Evolutionary conservation across 306 rosid species (phyloP).

Genomic region (Albizia julibrissin): DNA sequence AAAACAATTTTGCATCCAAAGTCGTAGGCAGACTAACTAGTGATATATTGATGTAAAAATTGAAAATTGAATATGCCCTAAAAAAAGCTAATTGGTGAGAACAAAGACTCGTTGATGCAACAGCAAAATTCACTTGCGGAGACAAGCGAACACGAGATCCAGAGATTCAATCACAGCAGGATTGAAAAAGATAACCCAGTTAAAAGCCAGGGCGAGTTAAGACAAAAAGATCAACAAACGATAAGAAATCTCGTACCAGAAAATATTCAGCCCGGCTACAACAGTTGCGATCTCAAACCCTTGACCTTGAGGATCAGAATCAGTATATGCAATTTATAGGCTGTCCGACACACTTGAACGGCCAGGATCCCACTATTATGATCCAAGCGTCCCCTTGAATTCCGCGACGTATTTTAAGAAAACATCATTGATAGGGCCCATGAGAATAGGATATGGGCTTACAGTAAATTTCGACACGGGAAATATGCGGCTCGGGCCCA

Average conservation of each 20-base stretch:
- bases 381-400: slow-evolving; percentile 1
- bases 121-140: not conserved
- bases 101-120: not conserved
- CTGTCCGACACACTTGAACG: slow-evolving; percentile 34
- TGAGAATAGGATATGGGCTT: not conserved
- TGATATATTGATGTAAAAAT: not conserved
- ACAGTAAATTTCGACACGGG: not conserved
- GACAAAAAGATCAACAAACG: not conserved
- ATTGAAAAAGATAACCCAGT: not conserved
- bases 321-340: slow-evolving; percentile 27
- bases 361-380: slow-evolving; percentile 25
- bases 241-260: not conserved
- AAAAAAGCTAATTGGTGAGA: not conserved
- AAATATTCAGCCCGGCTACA: not conserved
- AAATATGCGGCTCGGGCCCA: not conserved
- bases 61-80: not conserved
- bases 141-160: not conserved
- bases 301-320: not conserved
- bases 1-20: not conserved
- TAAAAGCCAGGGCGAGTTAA: not conserved
- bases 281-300: slow-evolving; percentile 10
- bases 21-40: not conserved
- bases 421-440: not conserved
- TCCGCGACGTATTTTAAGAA: not conserved
- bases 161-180: not conserved